Evolutionary conservation across 2,329 filamentous ascomycete species (phyloP), one percentile per base, ranked within the genome.

Genomic region (Pyrenochaeta sp.): DNA sequence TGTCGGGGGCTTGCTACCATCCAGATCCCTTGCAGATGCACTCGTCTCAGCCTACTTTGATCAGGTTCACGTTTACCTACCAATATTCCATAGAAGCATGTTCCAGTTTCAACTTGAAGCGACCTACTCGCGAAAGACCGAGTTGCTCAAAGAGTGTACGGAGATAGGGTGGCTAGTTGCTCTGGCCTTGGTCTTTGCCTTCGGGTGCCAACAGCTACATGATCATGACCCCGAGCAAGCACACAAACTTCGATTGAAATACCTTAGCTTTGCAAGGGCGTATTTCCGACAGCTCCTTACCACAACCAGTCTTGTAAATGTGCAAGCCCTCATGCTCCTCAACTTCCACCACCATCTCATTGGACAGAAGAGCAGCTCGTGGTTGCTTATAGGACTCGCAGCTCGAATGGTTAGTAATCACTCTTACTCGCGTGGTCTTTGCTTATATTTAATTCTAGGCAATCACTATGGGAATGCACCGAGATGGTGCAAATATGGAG

Each of bases 391-490:
- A 9, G 79, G 79, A 2, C 74, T 76, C 34, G 79, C 76, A 8
- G 78, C 77, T 12, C 74, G 79, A 13, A 77, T 81, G 72, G 70
- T 69, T 44, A 27, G 63, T 66, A 27, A 24, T 8, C 10, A 9
- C 10, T 7, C 9, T n/a, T 39, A 10, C 7, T 10, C 2, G 44
- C 19, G 28, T 42, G 12, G 24, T 25, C n/a, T 15, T 15, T 42
- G 34, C 40, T 47, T 25, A 51, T 39, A 49, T n/a, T 45, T 28
- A 44, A 5, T n/a, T 3, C 10, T 37, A 72, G 69, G 78, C 79
- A 2, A 78, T 80, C 52, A 78, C 78, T 13, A 71, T 81, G 51
- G 79, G 79, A 3, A 79, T 82, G 77, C 80, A 82, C 58, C 74
- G 79, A 32, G 78, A 80, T 59, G 75, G 71, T 28, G 71, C 75